These are phyloP conservation scores for Trifolium pratense DNA, from an alignment of 306 rosid genomes.

Conservation along the genomic window DNA sequence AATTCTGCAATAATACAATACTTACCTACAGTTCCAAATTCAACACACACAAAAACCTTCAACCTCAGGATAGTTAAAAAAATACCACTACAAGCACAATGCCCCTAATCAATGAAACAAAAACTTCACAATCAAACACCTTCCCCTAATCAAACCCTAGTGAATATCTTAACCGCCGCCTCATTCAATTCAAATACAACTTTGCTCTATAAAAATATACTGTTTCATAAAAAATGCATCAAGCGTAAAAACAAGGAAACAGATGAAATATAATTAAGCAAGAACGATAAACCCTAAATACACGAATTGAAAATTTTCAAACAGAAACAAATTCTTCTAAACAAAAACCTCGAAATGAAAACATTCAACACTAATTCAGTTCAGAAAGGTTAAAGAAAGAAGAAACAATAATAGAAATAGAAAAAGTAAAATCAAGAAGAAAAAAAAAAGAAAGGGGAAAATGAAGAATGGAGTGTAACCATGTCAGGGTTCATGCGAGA, in stretches of 20 bases:
- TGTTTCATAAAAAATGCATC: not conserved
- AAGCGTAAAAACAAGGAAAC: not conserved
- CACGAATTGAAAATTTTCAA: not conserved
- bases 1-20: not conserved
- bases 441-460: not conserved
- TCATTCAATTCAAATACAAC: conserved; percentile 19
- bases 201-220: not conserved
- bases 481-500: conserved; percentile 71
- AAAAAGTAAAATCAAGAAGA: conserved; percentile 4
- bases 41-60: not conserved
- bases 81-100: conserved; percentile 15
- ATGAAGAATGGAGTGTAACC: conserved; percentile 48
- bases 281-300: conserved; percentile 39
- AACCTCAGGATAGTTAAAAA: not conserved
- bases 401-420: not conserved
- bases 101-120: conserved; percentile 2
- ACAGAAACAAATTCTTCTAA: not conserved
- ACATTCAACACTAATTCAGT: conserved; percentile 29
- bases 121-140: conserved; percentile 1
- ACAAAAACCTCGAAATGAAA: conserved; percentile 10
- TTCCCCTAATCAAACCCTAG: not conserved
- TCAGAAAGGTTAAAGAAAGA: not conserved
- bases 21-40: not conserved
- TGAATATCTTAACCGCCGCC: conserved; percentile 24
- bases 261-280: conserved; percentile 2